phyloP scores from a whole-genome alignment of 2,329 filamentous ascomycete genomes.

The Dichotomopilus funicola region DNA sequence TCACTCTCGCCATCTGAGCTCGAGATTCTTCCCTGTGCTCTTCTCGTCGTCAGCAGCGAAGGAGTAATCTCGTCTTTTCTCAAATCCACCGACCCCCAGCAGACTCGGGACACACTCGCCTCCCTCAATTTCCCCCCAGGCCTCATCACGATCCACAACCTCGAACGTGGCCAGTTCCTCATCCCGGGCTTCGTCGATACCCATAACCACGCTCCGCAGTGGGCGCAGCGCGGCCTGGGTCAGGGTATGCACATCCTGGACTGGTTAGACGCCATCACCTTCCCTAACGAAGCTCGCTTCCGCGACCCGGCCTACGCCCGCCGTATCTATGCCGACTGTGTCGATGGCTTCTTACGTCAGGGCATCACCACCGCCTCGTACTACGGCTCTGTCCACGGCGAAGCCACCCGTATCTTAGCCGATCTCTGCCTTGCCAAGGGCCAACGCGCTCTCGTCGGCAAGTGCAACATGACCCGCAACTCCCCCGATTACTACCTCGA shows the following conservation, averaged over 20 bases:
- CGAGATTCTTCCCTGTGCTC: slow-evolving; percentile 14
- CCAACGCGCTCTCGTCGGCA: slow-evolving; percentile 55
- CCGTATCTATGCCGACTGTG: slow-evolving; percentile 44
- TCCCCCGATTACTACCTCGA: slow-evolving; percentile 50
- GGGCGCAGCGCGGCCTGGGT: slow-evolving; percentile 42
- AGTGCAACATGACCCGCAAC: slow-evolving; percentile 56
- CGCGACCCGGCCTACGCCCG: slow-evolving; percentile 46
- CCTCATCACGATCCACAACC: slow-evolving; percentile 12
- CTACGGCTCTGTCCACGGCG: slow-evolving; percentile 50
- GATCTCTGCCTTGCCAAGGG: slow-evolving; percentile 46
- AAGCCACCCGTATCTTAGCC: slow-evolving; percentile 51
- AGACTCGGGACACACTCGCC: slow-evolving; percentile 3
- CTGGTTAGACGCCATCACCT: slow-evolving; percentile 60
- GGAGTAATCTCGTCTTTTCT: slow-evolving; percentile 26
- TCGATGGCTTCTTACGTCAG: slow-evolving; percentile 54
- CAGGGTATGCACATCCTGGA: slow-evolving; percentile 50
- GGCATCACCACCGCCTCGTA: slow-evolving; percentile 57
- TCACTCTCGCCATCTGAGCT: slow-evolving; percentile 13
- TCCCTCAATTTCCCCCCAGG: slow-evolving; percentile 10
- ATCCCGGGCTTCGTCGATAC: slow-evolving; percentile 59
- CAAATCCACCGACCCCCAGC: slow-evolving; percentile 16
- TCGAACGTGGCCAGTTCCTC: slow-evolving; percentile 41
- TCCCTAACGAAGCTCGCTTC: slow-evolving; percentile 58
- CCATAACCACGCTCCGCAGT: slow-evolving; percentile 61
- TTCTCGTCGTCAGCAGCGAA: slow-evolving; percentile 18